Base-by-base conservation (phyloP, 2,329 filamentous ascomycete species). In the Sporothrix humicola region DNA sequence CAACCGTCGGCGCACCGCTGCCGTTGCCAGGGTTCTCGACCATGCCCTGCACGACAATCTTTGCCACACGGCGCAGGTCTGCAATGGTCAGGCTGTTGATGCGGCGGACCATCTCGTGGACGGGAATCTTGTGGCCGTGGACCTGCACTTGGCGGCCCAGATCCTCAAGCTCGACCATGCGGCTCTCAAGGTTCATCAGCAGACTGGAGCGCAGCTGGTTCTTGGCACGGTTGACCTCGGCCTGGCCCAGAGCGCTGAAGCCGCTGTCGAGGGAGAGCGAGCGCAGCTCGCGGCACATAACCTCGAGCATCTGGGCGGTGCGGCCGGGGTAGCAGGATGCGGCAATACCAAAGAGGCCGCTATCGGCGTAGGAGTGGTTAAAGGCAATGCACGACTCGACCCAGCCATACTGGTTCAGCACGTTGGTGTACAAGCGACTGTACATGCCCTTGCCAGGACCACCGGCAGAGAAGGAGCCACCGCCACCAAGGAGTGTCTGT, bases 391-490 rank as follows among this genome's bases (percentile, higher is more conserved):
- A 98, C 75, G 91, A 95, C 84, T 99, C 96, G 37, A 99, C 94
- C 95, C 95, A 99, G 78, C 93, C 94, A 84, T 97, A 91, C 83
- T 98, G 95, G 85, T 99, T 99, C 70, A 99, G 89, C 0, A 98
- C 95, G 81, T 98, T 97, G 76, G 95, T 98, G 86, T 98, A 99
- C 9, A 99, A 89, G 13, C 96, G 92, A 52, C 93, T 97, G 86
- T 98, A 98, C 96, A 99, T 99, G 81, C 96, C 96, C 85, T 99
- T 99, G 71, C 96, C 96, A 4, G 96, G 96, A 0, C 96, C 96
- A 78, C 96, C 96, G 72, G 96, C 96, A 17, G 93, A 97, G 85
- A 99, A 99, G 73, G 95, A 98, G 31, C 96, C 96, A 68, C 96
- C 96, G 66, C 96, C 96, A 73, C 96, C 96, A 48, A 99, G 93